phyloP scores from a whole-genome alignment of 2,329 filamentous ascomycete genomes.

The Parascedosporium putredinis region DNA sequence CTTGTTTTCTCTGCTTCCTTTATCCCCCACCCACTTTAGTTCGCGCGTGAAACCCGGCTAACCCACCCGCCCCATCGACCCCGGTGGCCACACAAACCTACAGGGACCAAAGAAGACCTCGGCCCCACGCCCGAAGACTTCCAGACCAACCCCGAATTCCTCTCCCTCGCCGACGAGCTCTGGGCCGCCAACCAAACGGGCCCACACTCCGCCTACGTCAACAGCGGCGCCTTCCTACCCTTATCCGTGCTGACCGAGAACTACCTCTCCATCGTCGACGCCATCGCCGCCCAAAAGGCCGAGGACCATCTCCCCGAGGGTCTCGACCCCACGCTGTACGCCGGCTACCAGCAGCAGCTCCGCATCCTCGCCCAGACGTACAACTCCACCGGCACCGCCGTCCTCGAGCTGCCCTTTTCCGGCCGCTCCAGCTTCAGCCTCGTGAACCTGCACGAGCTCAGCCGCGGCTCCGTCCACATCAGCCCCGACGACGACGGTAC shows the following conservation, averaged over 20 bases:
- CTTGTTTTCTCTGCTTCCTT: too few relatives aligned
- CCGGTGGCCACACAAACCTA: too few relatives aligned
- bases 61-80: too few relatives aligned
- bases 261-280: conserved; percentile 12
- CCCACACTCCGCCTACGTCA: conserved; percentile 12
- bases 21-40: too few relatives aligned
- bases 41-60: too few relatives aligned
- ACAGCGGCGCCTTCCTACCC: conserved; percentile 13
- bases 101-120: conserved; percentile 12
- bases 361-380: conserved; percentile 11
- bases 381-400: conserved; percentile 14
- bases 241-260: conserved; percentile 13
- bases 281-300: conserved; percentile 16
- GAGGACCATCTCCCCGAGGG: conserved; percentile 13
- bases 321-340: conserved; percentile 11
- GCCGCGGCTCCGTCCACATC: conserved; percentile 45
- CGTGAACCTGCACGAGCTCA: conserved; percentile 28
- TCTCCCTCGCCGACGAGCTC: conserved; percentile 13
- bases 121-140: conserved; percentile 15
- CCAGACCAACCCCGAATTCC: conserved; percentile 11
- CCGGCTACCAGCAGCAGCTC: conserved; percentile 14
- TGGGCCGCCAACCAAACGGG: conserved; percentile 14
- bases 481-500: conserved; percentile 22
- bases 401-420: conserved; percentile 15
- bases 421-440: conserved; percentile 9